Evolutionary conservation across 305 asterid genomes (phyloP).

Genomic region (Solanum aculeatissimum): DNA sequence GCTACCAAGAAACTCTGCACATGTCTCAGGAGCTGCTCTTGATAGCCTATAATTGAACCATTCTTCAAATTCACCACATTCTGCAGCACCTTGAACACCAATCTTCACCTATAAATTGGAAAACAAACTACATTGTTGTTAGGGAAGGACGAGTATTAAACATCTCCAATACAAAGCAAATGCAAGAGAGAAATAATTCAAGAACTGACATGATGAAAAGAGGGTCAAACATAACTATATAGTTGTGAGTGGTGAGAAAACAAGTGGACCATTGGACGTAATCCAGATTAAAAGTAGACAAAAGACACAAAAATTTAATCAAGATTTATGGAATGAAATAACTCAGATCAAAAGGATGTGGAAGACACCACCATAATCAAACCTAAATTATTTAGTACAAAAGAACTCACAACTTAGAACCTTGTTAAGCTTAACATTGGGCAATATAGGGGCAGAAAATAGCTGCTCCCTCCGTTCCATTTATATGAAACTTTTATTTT

Average conservation of each 20-base stretch:
- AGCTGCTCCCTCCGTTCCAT: neutral
- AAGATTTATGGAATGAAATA: neutral
- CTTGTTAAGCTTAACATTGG: neutral
- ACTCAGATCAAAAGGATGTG: neutral
- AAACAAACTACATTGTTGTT: neutral
- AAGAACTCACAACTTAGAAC: neutral
- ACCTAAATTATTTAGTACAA: neutral
- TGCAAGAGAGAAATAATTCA: neutral
- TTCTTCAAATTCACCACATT: constrained; percentile 83
- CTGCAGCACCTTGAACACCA: constrained; percentile 84
- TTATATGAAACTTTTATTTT: neutral
- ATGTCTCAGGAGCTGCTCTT: constrained; percentile 92
- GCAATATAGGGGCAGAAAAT: neutral
- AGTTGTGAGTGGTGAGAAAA: neutral
- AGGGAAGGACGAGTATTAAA: neutral
- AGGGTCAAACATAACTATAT: neutral
- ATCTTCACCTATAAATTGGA: constrained; percentile 43
- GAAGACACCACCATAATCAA: neutral
- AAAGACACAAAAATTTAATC: neutral
- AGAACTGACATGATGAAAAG: neutral
- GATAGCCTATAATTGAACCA: constrained; percentile 93
- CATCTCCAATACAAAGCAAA: neutral
- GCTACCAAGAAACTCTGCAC: constrained; percentile 93
- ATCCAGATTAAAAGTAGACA: neutral
- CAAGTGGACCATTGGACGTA: neutral